Conservation (phyloP, 1,284 basidiomycete genomes). For the Cutaneotrichosporon sp. region DNA sequence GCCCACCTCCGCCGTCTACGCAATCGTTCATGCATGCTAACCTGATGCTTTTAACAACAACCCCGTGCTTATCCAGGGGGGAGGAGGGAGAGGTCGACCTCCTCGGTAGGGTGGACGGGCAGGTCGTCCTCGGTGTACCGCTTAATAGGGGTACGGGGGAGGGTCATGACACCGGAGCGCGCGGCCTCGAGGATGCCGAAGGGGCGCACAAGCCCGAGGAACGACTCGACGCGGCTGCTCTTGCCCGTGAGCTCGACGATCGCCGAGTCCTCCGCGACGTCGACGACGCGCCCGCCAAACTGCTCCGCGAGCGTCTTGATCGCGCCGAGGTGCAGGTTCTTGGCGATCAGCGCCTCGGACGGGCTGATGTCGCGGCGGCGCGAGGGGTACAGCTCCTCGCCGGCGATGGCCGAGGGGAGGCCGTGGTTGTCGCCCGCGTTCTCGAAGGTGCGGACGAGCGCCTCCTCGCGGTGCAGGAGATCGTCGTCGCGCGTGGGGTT, state of each 20-base stretch:
- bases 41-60: slow-evolving; percentile 12
- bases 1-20: neutral
- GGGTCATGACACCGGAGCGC: slow-evolving; percentile 86
- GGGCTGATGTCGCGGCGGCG: slow-evolving; percentile 50
- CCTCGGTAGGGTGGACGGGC: slow-evolving; percentile 57
- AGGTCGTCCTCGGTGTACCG: slow-evolving; percentile 65
- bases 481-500: slow-evolving; percentile 61
- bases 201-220: slow-evolving; percentile 86
- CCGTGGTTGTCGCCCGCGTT: slow-evolving; percentile 52
- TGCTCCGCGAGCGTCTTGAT: slow-evolving; percentile 82
- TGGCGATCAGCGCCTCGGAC: slow-evolving; percentile 80
- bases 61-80: slow-evolving; percentile 74
- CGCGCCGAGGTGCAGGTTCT: slow-evolving; percentile 85
- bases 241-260: slow-evolving; percentile 96
- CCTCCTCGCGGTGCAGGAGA: slow-evolving; percentile 24
- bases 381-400: slow-evolving; percentile 32
- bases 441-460: slow-evolving; percentile 25
- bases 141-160: slow-evolving; percentile 88
- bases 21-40: slow-evolving; percentile 6
- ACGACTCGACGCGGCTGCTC: slow-evolving; percentile 86
- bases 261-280: slow-evolving; percentile 89
- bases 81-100: slow-evolving; percentile 79
- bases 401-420: slow-evolving; percentile 67
- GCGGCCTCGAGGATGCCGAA: slow-evolving; percentile 95
- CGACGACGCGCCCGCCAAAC: slow-evolving; percentile 91